Base-by-base conservation (phyloP, 2,329 filamentous ascomycete species). In the Trichoderma polysporum region DNA sequence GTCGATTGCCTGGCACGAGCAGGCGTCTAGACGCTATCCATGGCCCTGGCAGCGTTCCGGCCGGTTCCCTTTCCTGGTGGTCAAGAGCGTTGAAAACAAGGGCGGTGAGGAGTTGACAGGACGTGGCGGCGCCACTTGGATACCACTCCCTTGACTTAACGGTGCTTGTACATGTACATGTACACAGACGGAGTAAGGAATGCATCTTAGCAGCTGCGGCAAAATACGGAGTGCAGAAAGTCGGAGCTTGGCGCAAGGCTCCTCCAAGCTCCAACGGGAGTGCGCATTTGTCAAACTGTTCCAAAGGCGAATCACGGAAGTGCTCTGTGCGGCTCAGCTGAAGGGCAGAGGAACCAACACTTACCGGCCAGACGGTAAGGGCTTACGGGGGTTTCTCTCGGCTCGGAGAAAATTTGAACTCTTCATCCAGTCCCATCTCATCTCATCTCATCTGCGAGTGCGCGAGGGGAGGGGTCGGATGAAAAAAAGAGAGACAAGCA, bases 301-400 rank as follows among this genome's bases (percentile, higher is more conserved):
- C n/a, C n/a, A n/a, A n/a, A n/a, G n/a, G 41, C n/a, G 19, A 45
- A 10, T n/a, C n/a, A 45, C 6, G 10, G 4, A 19, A 22, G 8
- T 54, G 52, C 52, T 54, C 52, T 22, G 41, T 49, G 58, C 58
- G 41, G 31, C 58, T 31, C 35, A 54, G 49, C 60, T 41, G 35
- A 33, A 63, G 35, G 35, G 19, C 19, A 27, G n/a, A 53, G n/a
- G 25, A 47, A 22, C 49, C 59, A 53, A 54, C 49, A 31, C 25
- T 31, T 63, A 63, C 60, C 60, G 60, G 22, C 60, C 50, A 25
- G 60, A 35, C 27, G 60, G 60, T 63, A 54, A 25, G 50, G 47
- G 37, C 50, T 63, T 45, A 53, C 37, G 49, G 60, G 49, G 56
- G 37, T 9, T 27, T 37, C 9, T 49, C 31, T 53, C 60, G 49